Evolutionary conservation across 2,329 filamentous ascomycete species (phyloP), one percentile per base, ranked within the genome.

Genomic region (Cladosporium phlei): DNA sequence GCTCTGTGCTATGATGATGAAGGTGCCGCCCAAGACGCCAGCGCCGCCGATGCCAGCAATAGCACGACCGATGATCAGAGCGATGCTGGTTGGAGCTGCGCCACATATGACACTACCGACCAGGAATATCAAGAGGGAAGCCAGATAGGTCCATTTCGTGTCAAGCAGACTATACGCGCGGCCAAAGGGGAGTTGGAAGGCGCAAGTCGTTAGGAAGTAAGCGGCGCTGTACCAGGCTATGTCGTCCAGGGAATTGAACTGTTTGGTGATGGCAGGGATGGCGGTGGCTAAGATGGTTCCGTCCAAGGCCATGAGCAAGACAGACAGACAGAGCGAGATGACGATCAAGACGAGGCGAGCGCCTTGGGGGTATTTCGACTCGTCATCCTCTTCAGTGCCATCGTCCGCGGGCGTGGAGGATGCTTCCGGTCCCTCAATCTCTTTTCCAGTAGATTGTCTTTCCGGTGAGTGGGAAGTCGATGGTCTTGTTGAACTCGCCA

Each of bases 41-140:
- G 73, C 73, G 9, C 66, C 66, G 3, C 74, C 75, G 0, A 76
- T 55, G 46, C 75, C 75, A 21, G 74, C 67, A 37, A 78, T 61
- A 0, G 72, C 73, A 47, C 75, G 68, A 9, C 75, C 75, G 30
- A 76, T 61, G 54, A 78, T 76, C 21, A 78, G 58, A n/a, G 73
- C 67, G 2, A 58, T 67, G 5, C 70, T 74, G 53, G 68, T 74
- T 10, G 73, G 73, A 5, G 75, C 73, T 24, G 70, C 66, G 52
- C 70, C 75, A 49, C 74, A 77, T 45, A 78, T 63, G 10, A 73
- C 62, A 14, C 70, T 73, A 14, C 75, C 75, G 42, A 77, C 47
- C 55, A 76, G 73, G 59, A 78, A 78, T 56, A 75, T 68, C 49
- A 64, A 54, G 17, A 76, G 61, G 1, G 69, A 68, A n/a, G 52